Base-by-base conservation (phyloP, 495 filamentous ascomycete genomes). In the Geoglossum glabrum region DNA sequence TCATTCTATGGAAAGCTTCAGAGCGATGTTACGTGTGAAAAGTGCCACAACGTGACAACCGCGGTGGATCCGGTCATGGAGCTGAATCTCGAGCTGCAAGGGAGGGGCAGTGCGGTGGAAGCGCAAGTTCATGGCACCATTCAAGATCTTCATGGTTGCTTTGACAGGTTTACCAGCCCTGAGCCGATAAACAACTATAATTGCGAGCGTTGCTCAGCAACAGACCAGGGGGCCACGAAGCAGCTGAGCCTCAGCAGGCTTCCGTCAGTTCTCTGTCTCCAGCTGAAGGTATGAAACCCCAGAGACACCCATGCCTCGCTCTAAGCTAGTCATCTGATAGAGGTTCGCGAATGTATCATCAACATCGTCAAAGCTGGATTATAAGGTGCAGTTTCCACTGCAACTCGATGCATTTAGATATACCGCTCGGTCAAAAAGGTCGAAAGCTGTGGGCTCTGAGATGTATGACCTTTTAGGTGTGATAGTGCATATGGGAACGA, bases 1-100 rank as follows among this genome's bases (percentile, higher is more conserved):
- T 83, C 81, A 1, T 95, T 92, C 66, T 90, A 90, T 63, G 90
- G 90, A 40, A 88, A 89, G 66, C 76, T 90, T 8, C 84, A 84
- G 55, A 90, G 81, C 68, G 87, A 80, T 57, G 86, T 90, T 40
- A 95, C 89, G 36, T 95, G 89, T 70, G 80, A 84, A 62, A 80
- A 81, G 63, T 95, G 89, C 67, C 71, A 76, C 58, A 86, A 86
- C 64, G 76, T 81, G 45, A 92, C 85, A 1, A 81, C 82, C 54
- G 80, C 87, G 17, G 74, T 83, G 57, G 86, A 95, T 62, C 86
- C 86, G 13, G 86, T 95, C 66, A 80, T 92, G 57, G 88, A 95
- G 62, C 76, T 95, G 13, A 86, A 81, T 64, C 76, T 95, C 30
- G 86, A 88, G 51, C 74, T 95, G 7, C 81, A 87, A 55, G 49